Conservation (phyloP, 1,284 basidiomycete species). For the Irpex rosettiformis region DNA sequence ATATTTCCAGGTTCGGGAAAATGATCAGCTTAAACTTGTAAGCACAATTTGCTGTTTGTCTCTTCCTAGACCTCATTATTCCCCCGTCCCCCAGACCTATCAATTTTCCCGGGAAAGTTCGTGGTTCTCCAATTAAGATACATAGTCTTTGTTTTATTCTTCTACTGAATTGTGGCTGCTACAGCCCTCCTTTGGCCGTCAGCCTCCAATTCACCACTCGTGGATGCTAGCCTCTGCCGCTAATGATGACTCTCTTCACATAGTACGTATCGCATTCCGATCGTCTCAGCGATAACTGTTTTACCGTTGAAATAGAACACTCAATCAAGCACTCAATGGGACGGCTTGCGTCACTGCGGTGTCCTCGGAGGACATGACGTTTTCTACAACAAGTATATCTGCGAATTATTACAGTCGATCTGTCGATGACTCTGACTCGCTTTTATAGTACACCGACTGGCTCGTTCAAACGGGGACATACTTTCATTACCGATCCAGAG, state of each 20-base stretch:
- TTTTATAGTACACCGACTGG: constrained; percentile 41
- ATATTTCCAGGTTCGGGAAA: constrained; percentile 43
- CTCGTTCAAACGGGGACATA: constrained; percentile 42
- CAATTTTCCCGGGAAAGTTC: constrained; percentile 61
- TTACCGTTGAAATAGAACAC: constrained; percentile 47
- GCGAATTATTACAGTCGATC: constrained; percentile 1
- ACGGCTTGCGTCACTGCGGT: constrained; percentile 62
- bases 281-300: not conserved
- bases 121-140: not conserved
- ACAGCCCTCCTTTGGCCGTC: constrained; percentile 57
- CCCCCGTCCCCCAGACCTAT: constrained; percentile 45
- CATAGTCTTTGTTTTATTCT: not conserved
- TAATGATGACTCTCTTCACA: constrained; percentile 61
- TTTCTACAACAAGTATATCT: constrained; percentile 59
- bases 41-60: constrained; percentile 17
- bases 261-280: constrained; percentile 38
- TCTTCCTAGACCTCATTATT: constrained; percentile 3
- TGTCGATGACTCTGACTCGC: not conserved
- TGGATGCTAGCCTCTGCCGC: constrained; percentile 28
- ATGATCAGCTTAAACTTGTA: constrained; percentile 62
- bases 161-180: no score
- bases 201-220: constrained; percentile 41
- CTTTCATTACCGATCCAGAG: constrained; percentile 43
- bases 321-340: constrained; percentile 75
- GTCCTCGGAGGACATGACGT: constrained; percentile 44